Conservation (phyloP, 352 stramenopile genomes). For the Phytophthora sansomeana region DNA sequence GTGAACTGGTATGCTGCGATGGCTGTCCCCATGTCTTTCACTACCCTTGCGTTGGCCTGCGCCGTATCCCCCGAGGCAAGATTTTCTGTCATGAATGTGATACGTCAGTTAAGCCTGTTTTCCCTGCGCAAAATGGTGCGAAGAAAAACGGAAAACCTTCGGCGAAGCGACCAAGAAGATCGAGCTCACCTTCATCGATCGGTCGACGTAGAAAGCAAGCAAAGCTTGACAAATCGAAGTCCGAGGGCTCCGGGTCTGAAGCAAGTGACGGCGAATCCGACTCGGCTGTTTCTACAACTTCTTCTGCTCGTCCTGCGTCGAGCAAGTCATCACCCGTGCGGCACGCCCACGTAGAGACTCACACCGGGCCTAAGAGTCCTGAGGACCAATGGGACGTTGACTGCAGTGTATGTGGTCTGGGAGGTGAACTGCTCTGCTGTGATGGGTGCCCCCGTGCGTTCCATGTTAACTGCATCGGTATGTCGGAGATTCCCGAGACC, state of each 20-base stretch:
- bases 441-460: conserved; percentile 93
- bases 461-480: conserved; percentile 87
- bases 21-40: conserved; percentile 94
- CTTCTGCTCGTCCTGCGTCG: conserved; percentile 24
- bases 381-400: conserved; percentile 90
- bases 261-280: conserved; percentile 33
- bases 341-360: conserved; percentile 26
- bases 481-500: conserved; percentile 69
- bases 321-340: conserved; percentile 35
- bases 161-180: conserved; percentile 34
- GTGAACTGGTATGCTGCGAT: conserved; percentile 91
- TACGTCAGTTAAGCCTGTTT: conserved; percentile 70
- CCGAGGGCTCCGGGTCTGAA: conserved; percentile 32
- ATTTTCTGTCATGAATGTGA: conserved; percentile 88
- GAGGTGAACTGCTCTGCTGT: conserved; percentile 91
- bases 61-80: conserved; percentile 83
- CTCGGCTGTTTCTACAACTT: conserved; percentile 29
- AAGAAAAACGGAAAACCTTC: conserved; percentile 31
- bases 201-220: conserved; percentile 31
- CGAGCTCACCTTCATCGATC: conserved; percentile 26
- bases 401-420: conserved; percentile 87
- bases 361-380: conserved; percentile 43
- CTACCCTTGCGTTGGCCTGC: conserved; percentile 81
- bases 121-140: conserved; percentile 32
- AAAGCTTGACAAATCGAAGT: conserved; percentile 33